A percentile compares a stretch with the other conserved stretches of the same genome.
phyloP scores from a whole-genome alignment of 768 basidiomycete genomes.

The Rubroboletus satanas region DNA sequence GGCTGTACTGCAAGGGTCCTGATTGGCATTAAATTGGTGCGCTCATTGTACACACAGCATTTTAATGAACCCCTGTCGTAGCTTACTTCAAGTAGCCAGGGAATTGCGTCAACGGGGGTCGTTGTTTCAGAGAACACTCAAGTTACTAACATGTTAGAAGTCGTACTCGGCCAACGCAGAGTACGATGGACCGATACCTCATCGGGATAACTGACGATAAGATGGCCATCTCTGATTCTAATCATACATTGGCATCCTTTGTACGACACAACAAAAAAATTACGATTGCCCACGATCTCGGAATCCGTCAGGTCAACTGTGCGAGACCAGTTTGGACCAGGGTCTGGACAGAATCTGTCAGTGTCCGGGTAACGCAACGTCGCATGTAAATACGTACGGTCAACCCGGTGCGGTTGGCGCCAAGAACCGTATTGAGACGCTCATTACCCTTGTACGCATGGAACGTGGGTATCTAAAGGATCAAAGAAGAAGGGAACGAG shows the following conservation, averaged over 20 bases:
- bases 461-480: constrained; percentile 22
- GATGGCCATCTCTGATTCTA: not conserved
- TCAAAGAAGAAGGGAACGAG: too few relatives aligned
- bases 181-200: not conserved
- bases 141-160: not conserved
- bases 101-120: too few relatives aligned
- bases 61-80: too few relatives aligned
- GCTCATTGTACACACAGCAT: too few relatives aligned
- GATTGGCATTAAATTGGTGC: too few relatives aligned
- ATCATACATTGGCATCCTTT: not conserved
- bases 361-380: not conserved
- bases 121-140: too few relatives aligned
- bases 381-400: not conserved
- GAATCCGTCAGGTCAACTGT: too few relatives aligned
- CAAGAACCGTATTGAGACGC: not conserved
- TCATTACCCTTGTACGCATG: not conserved
- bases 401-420: not conserved
- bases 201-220: not conserved
- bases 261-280: not conserved
- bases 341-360: not conserved
- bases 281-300: too few relatives aligned
- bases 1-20: too few relatives aligned
- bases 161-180: not conserved
- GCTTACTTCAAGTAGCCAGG: too few relatives aligned
- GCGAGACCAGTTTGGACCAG: not conserved